Conservation (phyloP, 2,329 filamentous ascomycete genomes). For the Bipolaris bicolor region DNA sequence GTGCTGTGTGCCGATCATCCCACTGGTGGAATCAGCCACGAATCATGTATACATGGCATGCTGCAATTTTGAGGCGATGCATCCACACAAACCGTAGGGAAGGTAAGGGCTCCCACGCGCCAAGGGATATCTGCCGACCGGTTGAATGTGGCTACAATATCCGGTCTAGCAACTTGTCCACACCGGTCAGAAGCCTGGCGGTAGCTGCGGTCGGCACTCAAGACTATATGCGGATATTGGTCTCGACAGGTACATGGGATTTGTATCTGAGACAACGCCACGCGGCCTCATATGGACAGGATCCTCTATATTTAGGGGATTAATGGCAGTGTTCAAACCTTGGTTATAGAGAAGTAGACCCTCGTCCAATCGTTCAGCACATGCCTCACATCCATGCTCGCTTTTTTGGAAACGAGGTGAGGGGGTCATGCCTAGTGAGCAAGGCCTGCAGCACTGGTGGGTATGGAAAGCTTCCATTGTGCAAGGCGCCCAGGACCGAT, state of each 20-base stretch:
- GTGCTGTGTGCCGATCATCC: conserved; percentile 12
- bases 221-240: background rate
- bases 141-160: conserved; percentile 37
- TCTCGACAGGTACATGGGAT: background rate
- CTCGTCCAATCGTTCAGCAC: background rate
- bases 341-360: background rate
- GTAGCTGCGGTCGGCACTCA: conserved; percentile 6
- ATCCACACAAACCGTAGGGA: background rate
- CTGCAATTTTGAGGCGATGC: background rate
- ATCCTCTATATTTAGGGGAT: background rate
- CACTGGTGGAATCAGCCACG: conserved; percentile 16
- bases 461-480: background rate
- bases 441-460: background rate
- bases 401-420: background rate
- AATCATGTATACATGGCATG: background rate
- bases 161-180: conserved; percentile 23
- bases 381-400: background rate
- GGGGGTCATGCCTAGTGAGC: background rate
- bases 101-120: conserved; percentile 1
- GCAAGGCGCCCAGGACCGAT: background rate
- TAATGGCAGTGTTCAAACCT: background rate
- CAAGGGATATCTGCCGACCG: conserved; percentile 20
- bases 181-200: conserved; percentile 5
- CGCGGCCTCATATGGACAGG: background rate
- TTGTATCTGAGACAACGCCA: background rate